Base-by-base conservation (phyloP, 2,329 filamentous ascomycete species). In the Blastomyces emzantsi region DNA sequence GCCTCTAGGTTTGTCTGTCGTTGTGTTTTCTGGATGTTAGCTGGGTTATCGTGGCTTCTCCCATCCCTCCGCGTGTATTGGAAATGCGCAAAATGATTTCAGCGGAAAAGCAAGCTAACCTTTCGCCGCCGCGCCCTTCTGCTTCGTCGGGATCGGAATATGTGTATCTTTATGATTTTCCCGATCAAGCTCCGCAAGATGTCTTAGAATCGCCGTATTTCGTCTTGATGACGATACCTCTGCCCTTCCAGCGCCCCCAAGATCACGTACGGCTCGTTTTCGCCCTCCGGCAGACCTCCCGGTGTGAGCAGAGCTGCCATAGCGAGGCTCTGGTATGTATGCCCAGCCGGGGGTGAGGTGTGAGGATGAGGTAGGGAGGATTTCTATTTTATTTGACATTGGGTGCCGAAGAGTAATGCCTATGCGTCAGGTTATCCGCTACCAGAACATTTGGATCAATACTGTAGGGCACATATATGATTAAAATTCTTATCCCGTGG, bases 291-390 rank as follows among this genome's bases (percentile, higher is more conserved):
- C 65, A 75, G 77, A 67, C 80, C 76, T 70, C 28, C 78, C 81
- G 61, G 80, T 73, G 60, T 79, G 74, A 68, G 83, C 82, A 11
- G 85, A 81, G 15, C 83, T 81, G 63, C 85, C 82, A 63, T 83
- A 81, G 75, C 83, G 73, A 19, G 84, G 87, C 72, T 96, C 90
- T 39, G 92, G 87, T 1, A 97, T 90, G 74, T 96, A 96, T 15
- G 91, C 91, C 89, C 92, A 97, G 71, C 93, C 93, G 0, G 93
- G 92, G 0, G 90, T 89, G 55, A 83, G 80, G 55, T 85, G 84
- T 19, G 86, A 86, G 66, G 85, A 86, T 36, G 86, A 80, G 3
- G 85, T 86, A 45, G 90, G 89, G 64, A 97, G 80, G 69, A 96
- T 88, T 76, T 95, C 87, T 70, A 97, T 65, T 54, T 66, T 90